Conservation (phyloP, 306 rosid species). For the Fagus sylvatica region DNA sequence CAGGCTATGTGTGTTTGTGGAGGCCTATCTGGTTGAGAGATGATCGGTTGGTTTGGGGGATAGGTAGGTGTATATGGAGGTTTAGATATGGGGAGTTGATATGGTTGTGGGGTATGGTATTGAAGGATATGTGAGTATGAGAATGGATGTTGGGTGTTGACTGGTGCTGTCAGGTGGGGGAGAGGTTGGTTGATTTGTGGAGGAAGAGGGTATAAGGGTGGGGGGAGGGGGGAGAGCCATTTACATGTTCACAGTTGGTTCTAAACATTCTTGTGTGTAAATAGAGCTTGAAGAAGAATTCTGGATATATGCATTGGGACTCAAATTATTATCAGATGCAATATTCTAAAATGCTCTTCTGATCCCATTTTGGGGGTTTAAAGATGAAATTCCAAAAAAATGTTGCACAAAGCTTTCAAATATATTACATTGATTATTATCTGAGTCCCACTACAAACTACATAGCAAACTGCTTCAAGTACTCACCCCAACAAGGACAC, state of each 20-base stretch:
- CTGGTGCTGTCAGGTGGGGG: too few species aligned
- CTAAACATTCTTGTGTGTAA: background rate
- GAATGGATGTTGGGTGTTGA: too few species aligned
- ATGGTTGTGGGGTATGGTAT: too few species aligned
- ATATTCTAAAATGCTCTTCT: background rate
- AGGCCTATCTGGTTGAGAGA: too few species aligned
- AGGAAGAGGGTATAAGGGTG: too few species aligned
- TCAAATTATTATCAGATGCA: background rate
- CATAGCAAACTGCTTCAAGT: conserved; percentile 28
- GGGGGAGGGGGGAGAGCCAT: too few species aligned
- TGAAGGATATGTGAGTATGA: too few species aligned
- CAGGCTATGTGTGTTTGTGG: too few species aligned
- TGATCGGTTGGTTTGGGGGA: too few species aligned
- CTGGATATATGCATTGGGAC: background rate
- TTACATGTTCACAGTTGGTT: conserved; percentile 11
- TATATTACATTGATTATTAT: conserved; percentile 7
- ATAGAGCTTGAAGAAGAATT: background rate
- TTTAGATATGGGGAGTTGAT: too few species aligned
- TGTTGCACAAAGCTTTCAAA: background rate
- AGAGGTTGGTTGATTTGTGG: too few species aligned
- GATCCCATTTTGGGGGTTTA: background rate
- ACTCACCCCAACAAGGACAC: conserved; percentile 94
- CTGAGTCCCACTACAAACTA: conserved; percentile 11
- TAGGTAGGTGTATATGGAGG: too few species aligned
- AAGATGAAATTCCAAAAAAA: background rate